Conservation (phyloP, 148 eudicot species). For the Mesembryanthemum crystallinum region DNA sequence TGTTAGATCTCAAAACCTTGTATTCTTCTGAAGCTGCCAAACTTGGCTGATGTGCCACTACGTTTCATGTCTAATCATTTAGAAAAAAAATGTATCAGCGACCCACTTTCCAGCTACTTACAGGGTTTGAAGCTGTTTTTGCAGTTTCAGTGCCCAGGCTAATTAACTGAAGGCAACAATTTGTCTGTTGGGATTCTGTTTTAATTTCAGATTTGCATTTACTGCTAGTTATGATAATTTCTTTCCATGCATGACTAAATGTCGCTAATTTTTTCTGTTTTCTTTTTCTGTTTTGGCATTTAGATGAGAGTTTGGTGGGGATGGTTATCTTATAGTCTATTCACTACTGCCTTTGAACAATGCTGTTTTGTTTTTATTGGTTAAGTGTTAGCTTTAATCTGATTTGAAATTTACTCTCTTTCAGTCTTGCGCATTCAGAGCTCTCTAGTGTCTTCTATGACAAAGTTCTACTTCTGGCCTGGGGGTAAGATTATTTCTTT, state of each 20-base stretch:
- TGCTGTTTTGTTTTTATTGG: neutral
- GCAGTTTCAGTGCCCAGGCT: neutral
- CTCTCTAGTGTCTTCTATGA: conserved; percentile 55
- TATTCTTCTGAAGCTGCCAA: neutral
- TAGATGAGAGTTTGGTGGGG: neutral
- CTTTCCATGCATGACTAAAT: neutral
- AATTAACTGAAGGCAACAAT: neutral
- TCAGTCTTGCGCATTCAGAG: conserved; percentile 62
- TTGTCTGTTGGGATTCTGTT: neutral
- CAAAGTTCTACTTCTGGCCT: conserved; percentile 49
- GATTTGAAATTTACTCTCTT: conserved; percentile 3
- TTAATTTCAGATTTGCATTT: too few relatives aligned
- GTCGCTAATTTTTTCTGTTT: neutral
- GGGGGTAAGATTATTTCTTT: conserved; percentile 40
- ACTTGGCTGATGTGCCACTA: neutral
- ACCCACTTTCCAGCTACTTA: neutral
- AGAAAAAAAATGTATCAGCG: neutral
- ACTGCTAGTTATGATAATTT: neutral
- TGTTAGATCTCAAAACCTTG: neutral
- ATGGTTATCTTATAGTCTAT: neutral
- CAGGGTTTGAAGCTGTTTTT: neutral
- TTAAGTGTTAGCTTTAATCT: neutral
- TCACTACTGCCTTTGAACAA: neutral
- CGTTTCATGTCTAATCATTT: neutral
- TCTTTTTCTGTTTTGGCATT: neutral